Base-by-base conservation (phyloP, 805 yeast genomes). In the Metschnikowia kunwiensis region DNA sequence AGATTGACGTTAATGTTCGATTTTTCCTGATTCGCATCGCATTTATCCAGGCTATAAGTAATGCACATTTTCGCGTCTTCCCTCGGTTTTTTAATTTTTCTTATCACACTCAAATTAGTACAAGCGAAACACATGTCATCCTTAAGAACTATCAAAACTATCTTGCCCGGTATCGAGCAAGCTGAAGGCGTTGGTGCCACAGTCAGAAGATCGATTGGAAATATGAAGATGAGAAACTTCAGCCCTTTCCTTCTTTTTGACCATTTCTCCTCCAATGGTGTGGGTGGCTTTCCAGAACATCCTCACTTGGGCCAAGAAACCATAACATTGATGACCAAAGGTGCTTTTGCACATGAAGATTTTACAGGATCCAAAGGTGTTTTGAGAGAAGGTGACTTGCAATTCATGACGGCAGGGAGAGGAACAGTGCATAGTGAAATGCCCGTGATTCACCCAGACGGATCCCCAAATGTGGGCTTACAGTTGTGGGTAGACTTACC, bases 341-440 rank as follows among this genome's bases (percentile, higher is more conserved):
- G 91, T 24, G 75, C 73, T 46, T 63, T 84, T 60, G 83, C 86
- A 5, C 94, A 84, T 55, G 88, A 82, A 54, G 96, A 88, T 57
- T 86, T 87, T 61, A 84, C 94, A 2, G 95, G 95, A 1, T 65
- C 82, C n/a, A 71, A 74, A 35, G 96, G 95, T 38, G 69, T 85
- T 7, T 63, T 88, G 35, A 70, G 75, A 43, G 77, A 86, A 6
- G 96, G 95, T 39, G 96, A 87, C 57, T 66, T 88, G 47, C 96
- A 87, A 59, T 86, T 87, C 59, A 87, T 87, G 96, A 87, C 95
- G 18, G 95, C 96, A 5, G 96, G 95, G 42, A 75, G 74, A 50
- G 96, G 94, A 33, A 77, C 86, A 24, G 84, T 84, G 36, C 96
- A 86, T 58, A 75, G 87, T 2, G 96, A 87, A 55, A 86, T 86